Percentiles rank a stretch among this genome's conserved stretches.
phyloP scores from a whole-genome alignment of 805 yeast species.

The Tanozyma kutaoensis region DNA sequence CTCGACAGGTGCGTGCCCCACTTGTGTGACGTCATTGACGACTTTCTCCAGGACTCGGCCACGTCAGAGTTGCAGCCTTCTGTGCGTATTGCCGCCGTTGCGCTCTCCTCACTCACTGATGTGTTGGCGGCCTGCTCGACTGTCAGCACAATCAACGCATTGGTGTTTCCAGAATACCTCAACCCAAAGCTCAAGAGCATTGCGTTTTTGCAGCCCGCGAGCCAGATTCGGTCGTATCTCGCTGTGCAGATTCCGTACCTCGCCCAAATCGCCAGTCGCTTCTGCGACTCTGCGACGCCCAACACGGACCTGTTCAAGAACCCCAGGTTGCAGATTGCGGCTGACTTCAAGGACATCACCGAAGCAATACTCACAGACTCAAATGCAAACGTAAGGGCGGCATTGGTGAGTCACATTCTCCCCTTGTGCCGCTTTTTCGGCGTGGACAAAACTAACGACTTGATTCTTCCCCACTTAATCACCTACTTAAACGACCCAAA shows the following conservation, averaged over 20 bases:
- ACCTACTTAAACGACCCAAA: conserved; percentile 80
- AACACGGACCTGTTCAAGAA: conserved; percentile 10
- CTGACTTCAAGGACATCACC: conserved; percentile 53
- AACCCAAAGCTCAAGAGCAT: conserved; percentile 45
- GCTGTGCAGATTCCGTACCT: conserved; percentile 46
- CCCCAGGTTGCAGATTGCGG: conserved; percentile 30
- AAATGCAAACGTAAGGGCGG: conserved; percentile 50
- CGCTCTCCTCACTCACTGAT: conserved; percentile 55
- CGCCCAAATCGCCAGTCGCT: conserved; percentile 50
- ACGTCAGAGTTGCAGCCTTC: conserved; percentile 14
- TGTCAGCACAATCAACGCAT: conserved; percentile 62
- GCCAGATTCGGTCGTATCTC: background rate
- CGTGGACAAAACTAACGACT: conserved; percentile 75
- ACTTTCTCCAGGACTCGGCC: conserved; percentile 15
- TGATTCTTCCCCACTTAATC: conserved; percentile 79
- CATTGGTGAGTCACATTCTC: conserved; percentile 57
- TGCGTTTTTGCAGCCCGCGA: conserved; percentile 10
- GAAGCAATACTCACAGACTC: conserved; percentile 58
- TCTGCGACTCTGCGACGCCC: conserved; percentile 29
- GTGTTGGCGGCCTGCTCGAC: conserved; percentile 48
- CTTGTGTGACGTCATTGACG: conserved; percentile 59
- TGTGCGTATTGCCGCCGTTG: conserved; percentile 51
- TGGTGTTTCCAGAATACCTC: conserved; percentile 71
- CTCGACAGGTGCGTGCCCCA: conserved; percentile 80
- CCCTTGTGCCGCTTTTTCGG: conserved; percentile 77